Evolutionary conservation across 306 rosid species (phyloP), one percentile per base, ranked within the genome.

Genomic region (Pterocarpus macrocarpus): DNA sequence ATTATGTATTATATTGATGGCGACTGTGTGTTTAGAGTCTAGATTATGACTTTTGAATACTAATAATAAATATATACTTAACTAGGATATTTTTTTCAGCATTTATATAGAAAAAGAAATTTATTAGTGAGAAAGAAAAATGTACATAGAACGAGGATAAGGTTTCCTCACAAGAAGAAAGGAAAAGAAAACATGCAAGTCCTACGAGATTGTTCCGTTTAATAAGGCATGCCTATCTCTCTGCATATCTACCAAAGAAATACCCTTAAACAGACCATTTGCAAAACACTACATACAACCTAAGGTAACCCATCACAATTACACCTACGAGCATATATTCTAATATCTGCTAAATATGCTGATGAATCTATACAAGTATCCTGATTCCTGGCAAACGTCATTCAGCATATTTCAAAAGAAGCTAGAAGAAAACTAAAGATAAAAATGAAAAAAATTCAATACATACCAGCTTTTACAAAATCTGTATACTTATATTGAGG

Each of bases 401-500:
- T 68, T 63, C 61, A 72, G 41, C 67, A 86, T 76, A 33, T 64
- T 69, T n/a, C 44, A 52, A 56, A 33, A 70, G 61, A 36, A 76
- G 64, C 44, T 30, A 38, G 17, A 71, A 65, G 16, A 67, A 57
- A 58, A 63, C 64, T 53, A 73, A 49, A 53, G 59, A 65, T 44
- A 74, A 82, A 73, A 55, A 67, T 71, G 57, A 30, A 56, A 16
- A 57, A 64, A 64, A 16, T 43, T 73, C 66, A 71, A 82, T 68
- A 16, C 87, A n/a, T 68, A 95, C 99, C 99, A 47, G 99, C 97
- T 89, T 88, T 95, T 69, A 95, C 86, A 85, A 89, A 93, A 75
- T 93, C 98, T 3, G 99, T 95, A 83, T 95, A 89, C 70, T 95
- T 89, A 83, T 91, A 95, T 79, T 91, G 98, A 81, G 97, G 98